Evolutionary conservation across 2,329 filamentous ascomycete genomes (phyloP), one percentile per base, ranked within the genome.

Genomic region (Trichoderma polysporum): DNA sequence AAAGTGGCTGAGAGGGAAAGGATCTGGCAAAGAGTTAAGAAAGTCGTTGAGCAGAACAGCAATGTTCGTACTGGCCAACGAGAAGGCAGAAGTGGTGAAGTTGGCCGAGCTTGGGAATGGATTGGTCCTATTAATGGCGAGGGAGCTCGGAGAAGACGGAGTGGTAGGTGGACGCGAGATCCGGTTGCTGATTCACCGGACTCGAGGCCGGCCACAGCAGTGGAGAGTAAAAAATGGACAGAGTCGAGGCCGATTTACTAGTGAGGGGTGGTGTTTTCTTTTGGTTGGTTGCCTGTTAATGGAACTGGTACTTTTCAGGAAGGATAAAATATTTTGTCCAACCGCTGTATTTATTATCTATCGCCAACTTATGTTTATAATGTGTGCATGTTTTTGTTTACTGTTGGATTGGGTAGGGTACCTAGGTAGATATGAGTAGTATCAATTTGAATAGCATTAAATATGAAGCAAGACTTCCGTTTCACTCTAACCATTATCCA

Each of bases 41-140:
- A 84, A 60, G 90, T 98, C 61, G 94, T 99, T 0, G 95, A 99
- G 79, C 89, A 90, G 78, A 99, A 99, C 77, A 91, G 92, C 68
- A 99, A 99, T 74, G 91, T 99, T 17, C 86, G 95, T 49, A 92
- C 86, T 0, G 83, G 85, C 79, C 79, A 94, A 85, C 80, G 93
- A 82, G 81, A 91, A 85, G 79, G 90, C 54, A 80, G 83, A 62
- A 89, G 84, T 71, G 88, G 88, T 37, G 88, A 90, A 74, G 84
- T 91, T 33, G 87, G 86, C 31, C 82, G 87, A 31, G 88, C 87
- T 1, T 90, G 88, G 88, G 88, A 90, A 74, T 90, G 88, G 88
- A 90, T 90, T 69, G 88, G 88, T 1, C 85, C 87, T 15, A 80
- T 83, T 19, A 77, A 80, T 19, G 82, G 81, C 19, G 81, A 81